Percentiles rank a stretch among this genome's conserved stretches.
phyloP scores from a whole-genome alignment of 306 rosid genomes.

The Dalbergia oliveri region DNA sequence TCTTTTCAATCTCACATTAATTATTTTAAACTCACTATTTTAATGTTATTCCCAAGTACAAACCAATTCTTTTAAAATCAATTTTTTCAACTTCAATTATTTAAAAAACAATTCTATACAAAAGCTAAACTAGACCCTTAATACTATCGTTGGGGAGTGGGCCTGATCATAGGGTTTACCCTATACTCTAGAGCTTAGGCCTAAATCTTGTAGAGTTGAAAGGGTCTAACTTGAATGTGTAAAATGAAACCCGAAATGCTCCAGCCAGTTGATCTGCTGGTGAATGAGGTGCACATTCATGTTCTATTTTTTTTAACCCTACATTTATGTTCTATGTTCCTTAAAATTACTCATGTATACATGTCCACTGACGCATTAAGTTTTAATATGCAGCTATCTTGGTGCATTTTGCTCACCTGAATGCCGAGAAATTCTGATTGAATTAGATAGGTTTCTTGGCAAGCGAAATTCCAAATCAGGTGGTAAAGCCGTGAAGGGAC shows the following conservation, averaged over 20 bases:
- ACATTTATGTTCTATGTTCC: not conserved
- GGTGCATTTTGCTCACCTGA: slow-evolving; percentile 29
- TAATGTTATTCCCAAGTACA: too few species aligned
- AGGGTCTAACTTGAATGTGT: not conserved
- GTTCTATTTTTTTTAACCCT: not conserved
- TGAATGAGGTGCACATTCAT: not conserved
- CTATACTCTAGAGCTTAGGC: too few species aligned
- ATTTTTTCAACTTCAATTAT: too few species aligned
- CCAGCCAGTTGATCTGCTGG: not conserved
- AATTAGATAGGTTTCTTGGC: not conserved
- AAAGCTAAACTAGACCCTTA: too few species aligned
- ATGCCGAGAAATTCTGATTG: slow-evolving; percentile 2
- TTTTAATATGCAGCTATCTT: slow-evolving; percentile 12
- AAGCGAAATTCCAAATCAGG: not conserved
- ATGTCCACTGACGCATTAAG: not conserved
- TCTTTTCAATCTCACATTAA: too few species aligned
- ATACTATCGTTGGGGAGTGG: not conserved
- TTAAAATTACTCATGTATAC: not conserved
- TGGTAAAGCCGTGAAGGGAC: not conserved
- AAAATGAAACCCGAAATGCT: not conserved
- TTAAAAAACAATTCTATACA: too few species aligned
- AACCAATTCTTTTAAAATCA: too few species aligned
- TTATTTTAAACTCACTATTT: too few species aligned
- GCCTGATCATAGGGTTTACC: not conserved
- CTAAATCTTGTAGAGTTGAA: not conserved